Evolutionary conservation across 371 early-diverging fungal species (phyloP).

Genomic region (Mucor irregularis): DNA sequence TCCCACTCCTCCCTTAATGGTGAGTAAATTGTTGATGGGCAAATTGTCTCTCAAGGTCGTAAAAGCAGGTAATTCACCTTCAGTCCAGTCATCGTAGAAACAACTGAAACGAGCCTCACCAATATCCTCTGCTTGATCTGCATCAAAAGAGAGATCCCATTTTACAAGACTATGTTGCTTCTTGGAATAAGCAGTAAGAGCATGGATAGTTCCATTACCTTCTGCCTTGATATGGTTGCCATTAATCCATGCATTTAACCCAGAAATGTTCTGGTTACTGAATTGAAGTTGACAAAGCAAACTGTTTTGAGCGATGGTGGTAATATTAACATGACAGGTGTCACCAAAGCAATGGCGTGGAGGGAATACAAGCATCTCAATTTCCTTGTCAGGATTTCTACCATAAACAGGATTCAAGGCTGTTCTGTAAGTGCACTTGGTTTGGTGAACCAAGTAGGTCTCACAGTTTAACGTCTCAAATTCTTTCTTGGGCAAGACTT

Average conservation of each 20-base stretch:
- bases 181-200: constrained; percentile 13
- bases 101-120: constrained; percentile 40
- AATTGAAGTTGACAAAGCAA: constrained; percentile 29
- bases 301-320: constrained; percentile 16
- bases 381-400: constrained; percentile 6
- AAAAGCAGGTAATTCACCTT: constrained; percentile 47
- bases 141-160: constrained; percentile 23
- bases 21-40: constrained; percentile 22
- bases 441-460: constrained; percentile 15
- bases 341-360: neutral
- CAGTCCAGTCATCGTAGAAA: constrained; percentile 52
- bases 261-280: neutral
- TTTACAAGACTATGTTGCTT: constrained; percentile 2
- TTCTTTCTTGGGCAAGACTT: constrained; percentile 10
- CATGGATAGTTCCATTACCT: constrained; percentile 3
- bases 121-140: constrained; percentile 23
- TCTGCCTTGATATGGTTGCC: neutral
- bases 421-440: constrained; percentile 21
- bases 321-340: constrained; percentile 10
- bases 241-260: constrained; percentile 17
- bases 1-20: constrained; percentile 37
- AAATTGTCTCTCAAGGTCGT: constrained; percentile 24
- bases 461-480: constrained; percentile 12
- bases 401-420: constrained; percentile 20
- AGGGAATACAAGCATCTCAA: neutral